Evolutionary conservation across 257 asterid genomes (phyloP).

Genomic region (Solanum ahanhuiri): DNA sequence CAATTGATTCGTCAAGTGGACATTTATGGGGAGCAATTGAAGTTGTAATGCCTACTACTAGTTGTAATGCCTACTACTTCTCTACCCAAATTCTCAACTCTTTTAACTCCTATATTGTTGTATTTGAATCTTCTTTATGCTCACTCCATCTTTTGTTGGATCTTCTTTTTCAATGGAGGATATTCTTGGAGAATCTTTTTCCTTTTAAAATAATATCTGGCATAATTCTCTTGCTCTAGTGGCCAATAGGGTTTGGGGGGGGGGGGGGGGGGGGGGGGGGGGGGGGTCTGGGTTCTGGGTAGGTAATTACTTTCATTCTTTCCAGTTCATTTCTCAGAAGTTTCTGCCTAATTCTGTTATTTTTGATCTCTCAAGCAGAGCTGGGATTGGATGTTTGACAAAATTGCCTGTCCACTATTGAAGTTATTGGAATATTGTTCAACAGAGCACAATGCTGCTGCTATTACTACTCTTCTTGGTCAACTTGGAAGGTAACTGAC

Average conservation of each 20-base stretch:
- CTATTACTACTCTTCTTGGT: conserved; percentile 51
- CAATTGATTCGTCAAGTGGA: neutral
- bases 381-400: conserved; percentile 70
- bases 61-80: neutral
- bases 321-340: neutral
- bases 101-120: neutral
- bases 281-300: neutral
- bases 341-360: neutral
- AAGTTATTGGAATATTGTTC: conserved; percentile 35
- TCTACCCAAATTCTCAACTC: neutral
- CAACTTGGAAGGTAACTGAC: conserved; percentile 75
- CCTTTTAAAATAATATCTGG: neutral
- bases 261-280: neutral
- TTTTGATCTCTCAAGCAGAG: conserved; percentile 36
- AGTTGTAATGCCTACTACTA: neutral
- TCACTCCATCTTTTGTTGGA: neutral
- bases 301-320: neutral
- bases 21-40: neutral
- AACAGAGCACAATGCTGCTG: conserved; percentile 34
- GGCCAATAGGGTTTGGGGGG: neutral
- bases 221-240: neutral
- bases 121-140: neutral
- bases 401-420: conserved; percentile 33
- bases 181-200: neutral
- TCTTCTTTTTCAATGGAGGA: neutral